Conservation (phyloP, 2,329 filamentous ascomycete species). For the Pseudogymnoascus sp. region DNA sequence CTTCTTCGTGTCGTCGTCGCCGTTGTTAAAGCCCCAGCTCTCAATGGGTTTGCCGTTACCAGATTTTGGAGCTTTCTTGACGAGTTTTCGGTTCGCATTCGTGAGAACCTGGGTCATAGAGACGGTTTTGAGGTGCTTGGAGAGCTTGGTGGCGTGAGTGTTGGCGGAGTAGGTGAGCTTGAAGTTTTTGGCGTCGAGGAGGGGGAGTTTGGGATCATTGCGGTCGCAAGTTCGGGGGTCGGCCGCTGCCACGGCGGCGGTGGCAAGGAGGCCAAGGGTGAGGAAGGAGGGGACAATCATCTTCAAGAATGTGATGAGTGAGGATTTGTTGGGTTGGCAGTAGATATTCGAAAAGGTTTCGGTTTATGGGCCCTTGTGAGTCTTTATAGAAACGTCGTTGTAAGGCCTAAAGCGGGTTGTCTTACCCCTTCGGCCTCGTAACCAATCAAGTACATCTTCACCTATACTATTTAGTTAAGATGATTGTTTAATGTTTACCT, state of each 20-base stretch:
- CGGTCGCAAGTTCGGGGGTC: not conserved
- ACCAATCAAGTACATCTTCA: not conserved
- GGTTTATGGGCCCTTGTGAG: not conserved
- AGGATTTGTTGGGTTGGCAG: not conserved
- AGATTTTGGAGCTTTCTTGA: not conserved
- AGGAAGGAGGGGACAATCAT: not conserved
- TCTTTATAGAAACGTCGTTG: not conserved
- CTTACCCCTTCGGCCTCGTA: not conserved
- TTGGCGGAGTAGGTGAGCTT: slow-evolving; percentile 8
- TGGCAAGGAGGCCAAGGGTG: slow-evolving; percentile 1
- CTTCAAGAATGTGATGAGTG: not conserved
- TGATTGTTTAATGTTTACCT: no score
- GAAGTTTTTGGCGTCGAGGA: slow-evolving; percentile 1
- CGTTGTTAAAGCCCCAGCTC: slow-evolving; percentile 19
- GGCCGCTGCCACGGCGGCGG: not conserved
- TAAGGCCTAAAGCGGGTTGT: not conserved
- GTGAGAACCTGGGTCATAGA: slow-evolving; percentile 5
- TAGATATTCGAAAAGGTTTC: not conserved
- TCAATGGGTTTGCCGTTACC: not conserved
- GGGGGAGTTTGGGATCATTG: not conserved
- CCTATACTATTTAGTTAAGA: not conserved
- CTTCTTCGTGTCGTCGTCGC: slow-evolving; percentile 28
- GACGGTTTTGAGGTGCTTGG: not conserved
- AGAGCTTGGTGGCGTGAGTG: not conserved
- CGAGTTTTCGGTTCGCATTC: not conserved